These are phyloP conservation scores for Sphagnum fallax DNA, from an alignment of 228 moss, liverwort and hornwort species.

Conservation along the genomic window DNA sequence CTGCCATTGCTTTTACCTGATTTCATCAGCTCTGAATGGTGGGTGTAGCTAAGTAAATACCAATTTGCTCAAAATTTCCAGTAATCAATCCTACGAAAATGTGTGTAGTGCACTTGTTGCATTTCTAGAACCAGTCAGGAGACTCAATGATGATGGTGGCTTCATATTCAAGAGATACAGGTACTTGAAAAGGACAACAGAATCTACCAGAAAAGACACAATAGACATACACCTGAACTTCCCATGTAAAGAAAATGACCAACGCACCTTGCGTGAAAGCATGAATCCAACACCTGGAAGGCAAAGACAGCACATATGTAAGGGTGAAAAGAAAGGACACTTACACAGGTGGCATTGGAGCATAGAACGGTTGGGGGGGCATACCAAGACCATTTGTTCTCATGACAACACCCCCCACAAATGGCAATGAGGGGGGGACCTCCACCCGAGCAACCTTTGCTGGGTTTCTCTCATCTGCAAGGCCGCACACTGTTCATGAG, in stretches of 20 bases:
- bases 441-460: conserved; percentile 50
- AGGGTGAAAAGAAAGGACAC: conserved; percentile 28
- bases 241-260: conserved; percentile 19
- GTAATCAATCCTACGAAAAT: too few relatives aligned
- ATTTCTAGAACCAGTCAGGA: too few relatives aligned
- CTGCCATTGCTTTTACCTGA: too few relatives aligned
- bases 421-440: conserved; percentile 27
- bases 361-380: conserved; percentile 33
- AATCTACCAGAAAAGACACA: too few relatives aligned
- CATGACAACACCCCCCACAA: conserved; percentile 21
- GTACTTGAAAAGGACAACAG: too few relatives aligned
- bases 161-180: too few relatives aligned
- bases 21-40: too few relatives aligned
- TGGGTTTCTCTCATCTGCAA: conserved; percentile 44
- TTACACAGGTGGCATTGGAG: conserved; percentile 44
- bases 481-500: background rate
- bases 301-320: conserved; percentile 9
- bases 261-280: conserved; percentile 32
- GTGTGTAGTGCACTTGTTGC: too few relatives aligned
- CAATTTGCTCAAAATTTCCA: too few relatives aligned
- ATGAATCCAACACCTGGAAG: conserved; percentile 36
- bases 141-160: too few relatives aligned
- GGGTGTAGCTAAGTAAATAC: too few relatives aligned
- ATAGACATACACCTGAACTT: too few relatives aligned
- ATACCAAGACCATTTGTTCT: conserved; percentile 34